A percentile compares a stretch with the other conserved stretches of the same genome.
Conservation (phyloP, 768 basidiomycete genomes). For the Lentinula boryana region DNA sequence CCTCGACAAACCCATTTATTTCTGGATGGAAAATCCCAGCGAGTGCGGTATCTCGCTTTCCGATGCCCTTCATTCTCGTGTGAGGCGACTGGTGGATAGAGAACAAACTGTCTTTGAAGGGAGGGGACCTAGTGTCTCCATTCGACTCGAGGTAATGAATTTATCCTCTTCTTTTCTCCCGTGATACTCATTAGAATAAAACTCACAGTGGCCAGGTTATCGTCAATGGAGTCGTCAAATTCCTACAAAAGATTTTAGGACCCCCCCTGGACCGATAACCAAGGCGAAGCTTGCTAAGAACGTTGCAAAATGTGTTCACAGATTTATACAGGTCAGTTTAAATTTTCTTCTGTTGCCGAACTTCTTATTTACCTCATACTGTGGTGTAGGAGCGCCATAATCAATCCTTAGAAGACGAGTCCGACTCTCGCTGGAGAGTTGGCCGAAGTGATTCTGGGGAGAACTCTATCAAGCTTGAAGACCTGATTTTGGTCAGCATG, state of each 20-base stretch:
- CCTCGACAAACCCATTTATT: slow-evolving; percentile 60
- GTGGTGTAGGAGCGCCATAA: slow-evolving; percentile 38
- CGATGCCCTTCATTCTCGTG: slow-evolving; percentile 59
- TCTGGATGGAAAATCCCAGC: slow-evolving; percentile 43
- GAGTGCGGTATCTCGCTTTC: slow-evolving; percentile 58
- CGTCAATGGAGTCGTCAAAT: slow-evolving; percentile 76
- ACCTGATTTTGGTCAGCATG: slow-evolving; percentile 69
- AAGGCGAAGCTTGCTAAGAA: slow-evolving; percentile 73
- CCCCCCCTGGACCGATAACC: slow-evolving; percentile 73
- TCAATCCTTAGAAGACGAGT: slow-evolving; percentile 57
- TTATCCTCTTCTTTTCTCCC: neutral
- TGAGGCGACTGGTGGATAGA: slow-evolving; percentile 46
- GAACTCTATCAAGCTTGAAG: slow-evolving; percentile 51
- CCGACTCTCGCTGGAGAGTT: slow-evolving; percentile 58
- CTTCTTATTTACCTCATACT: neutral
- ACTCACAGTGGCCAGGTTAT: slow-evolving; percentile 72
- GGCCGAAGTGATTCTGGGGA: slow-evolving; percentile 31
- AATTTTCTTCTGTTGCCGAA: slow-evolving; percentile 3
- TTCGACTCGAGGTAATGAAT: slow-evolving; percentile 60
- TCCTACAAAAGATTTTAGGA: slow-evolving; percentile 75
- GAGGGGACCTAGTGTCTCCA: slow-evolving; percentile 76
- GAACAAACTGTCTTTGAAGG: slow-evolving; percentile 66
- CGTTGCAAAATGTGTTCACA: slow-evolving; percentile 67
- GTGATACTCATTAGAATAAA: neutral
- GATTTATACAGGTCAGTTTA: slow-evolving; percentile 54